These are phyloP conservation scores for Penicillium hordei DNA, from an alignment of 2,329 filamentous ascomycete species.

Conservation along the genomic window DNA sequence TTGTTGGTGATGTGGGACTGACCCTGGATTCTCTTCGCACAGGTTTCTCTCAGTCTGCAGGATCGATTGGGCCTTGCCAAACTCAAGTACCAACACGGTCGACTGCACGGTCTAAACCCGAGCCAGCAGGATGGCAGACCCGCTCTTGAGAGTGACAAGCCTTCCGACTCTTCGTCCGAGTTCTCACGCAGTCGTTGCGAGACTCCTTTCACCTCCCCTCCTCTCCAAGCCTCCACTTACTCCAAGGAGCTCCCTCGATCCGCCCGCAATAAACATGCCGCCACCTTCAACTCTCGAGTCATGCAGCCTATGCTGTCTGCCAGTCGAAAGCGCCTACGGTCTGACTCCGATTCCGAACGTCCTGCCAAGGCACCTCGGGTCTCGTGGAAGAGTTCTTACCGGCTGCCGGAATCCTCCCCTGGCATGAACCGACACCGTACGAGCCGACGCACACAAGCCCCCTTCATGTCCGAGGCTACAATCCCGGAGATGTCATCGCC, in stretches of 20 bases:
- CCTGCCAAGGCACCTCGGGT: slow-evolving; percentile 60
- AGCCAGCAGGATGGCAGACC: slow-evolving; percentile 73
- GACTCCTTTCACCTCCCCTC: slow-evolving; percentile 71
- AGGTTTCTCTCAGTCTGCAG: slow-evolving; percentile 93
- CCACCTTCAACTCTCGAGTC: slow-evolving; percentile 44
- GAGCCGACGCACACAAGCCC: slow-evolving; percentile 73
- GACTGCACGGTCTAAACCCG: slow-evolving; percentile 76
- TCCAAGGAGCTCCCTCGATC: slow-evolving; percentile 73
- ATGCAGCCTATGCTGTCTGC: slow-evolving; percentile 50
- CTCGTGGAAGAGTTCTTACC: slow-evolving; percentile 75
- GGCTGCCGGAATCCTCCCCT: slow-evolving; percentile 81
- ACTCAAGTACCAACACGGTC: slow-evolving; percentile 95
- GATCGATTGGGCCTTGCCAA: slow-evolving; percentile 92
- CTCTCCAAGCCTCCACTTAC: slow-evolving; percentile 77
- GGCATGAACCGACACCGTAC: slow-evolving; percentile 73
- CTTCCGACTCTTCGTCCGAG: slow-evolving; percentile 84
- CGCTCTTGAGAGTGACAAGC: slow-evolving; percentile 66
- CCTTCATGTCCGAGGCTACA: slow-evolving; percentile 73
- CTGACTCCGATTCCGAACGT: slow-evolving; percentile 57
- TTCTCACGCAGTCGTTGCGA: slow-evolving; percentile 62
- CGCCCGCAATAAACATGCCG: slow-evolving; percentile 44
- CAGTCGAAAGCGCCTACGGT: slow-evolving; percentile 68
- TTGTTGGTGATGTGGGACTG: background rate
- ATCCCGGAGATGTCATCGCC: slow-evolving; percentile 64
- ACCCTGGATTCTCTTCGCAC: background rate